Conservation (phyloP, 352 stramenopile genomes). For the Pythium pyrilobum region DNA sequence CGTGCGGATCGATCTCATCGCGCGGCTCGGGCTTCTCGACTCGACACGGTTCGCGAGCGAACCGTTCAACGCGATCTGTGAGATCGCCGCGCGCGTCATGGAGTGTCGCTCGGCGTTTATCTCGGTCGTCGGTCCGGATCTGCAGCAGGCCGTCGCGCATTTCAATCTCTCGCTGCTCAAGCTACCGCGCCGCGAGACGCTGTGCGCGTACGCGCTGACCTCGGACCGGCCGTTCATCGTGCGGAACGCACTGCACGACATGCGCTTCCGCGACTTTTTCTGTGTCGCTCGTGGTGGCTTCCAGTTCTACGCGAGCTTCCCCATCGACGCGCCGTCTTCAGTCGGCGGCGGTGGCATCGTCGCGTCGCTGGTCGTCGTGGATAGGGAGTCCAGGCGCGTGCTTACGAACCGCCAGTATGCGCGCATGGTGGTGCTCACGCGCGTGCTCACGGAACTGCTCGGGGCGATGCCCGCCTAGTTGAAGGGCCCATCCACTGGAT, state of each 20-base stretch:
- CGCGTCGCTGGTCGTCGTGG: conserved; percentile 28
- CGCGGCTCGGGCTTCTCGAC: conserved; percentile 19
- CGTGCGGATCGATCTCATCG: conserved; percentile 23
- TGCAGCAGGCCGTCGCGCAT: conserved; percentile 25
- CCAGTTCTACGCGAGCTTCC: conserved; percentile 35
- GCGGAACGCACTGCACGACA: conserved; percentile 25
- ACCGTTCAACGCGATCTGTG: conserved; percentile 24
- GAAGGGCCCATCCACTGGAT: too few relatives aligned
- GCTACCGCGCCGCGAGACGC: conserved; percentile 26
- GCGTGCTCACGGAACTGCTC: conserved; percentile 23
- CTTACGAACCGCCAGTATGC: conserved; percentile 30
- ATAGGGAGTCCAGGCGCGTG: conserved; percentile 25
- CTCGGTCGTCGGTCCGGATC: conserved; percentile 27
- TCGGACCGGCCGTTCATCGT: conserved; percentile 29
- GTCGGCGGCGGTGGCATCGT: conserved; percentile 24
- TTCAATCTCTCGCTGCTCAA: conserved; percentile 25
- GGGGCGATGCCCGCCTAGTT: neutral
- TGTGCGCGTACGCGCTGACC: conserved; percentile 31
- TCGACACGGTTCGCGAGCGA: conserved; percentile 6
- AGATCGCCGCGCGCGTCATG: conserved; percentile 30
- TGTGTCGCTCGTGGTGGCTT: conserved; percentile 24
- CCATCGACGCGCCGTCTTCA: conserved; percentile 20
- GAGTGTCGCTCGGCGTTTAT: conserved; percentile 25
- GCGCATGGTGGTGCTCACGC: conserved; percentile 24
- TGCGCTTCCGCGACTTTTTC: conserved; percentile 35